Percentiles rank a stretch among this genome's conserved stretches.
These are phyloP conservation scores for Starmerella ratchasimensis DNA, from an alignment of 805 yeast species.

Conservation along the genomic window DNA sequence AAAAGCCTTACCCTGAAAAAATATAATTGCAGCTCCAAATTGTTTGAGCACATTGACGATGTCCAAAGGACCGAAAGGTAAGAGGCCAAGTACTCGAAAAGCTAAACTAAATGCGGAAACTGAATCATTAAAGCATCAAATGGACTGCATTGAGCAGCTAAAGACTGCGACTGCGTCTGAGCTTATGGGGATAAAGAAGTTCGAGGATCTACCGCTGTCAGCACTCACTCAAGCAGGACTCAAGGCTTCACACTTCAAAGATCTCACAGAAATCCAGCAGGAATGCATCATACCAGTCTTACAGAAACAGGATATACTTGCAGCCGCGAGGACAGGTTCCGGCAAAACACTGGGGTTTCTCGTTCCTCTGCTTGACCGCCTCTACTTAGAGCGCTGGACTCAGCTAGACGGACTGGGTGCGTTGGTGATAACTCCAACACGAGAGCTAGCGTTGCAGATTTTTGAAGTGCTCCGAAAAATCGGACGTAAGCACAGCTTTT, in stretches of 20 bases:
- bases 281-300: conserved; percentile 63
- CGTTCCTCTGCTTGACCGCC: conserved; percentile 52
- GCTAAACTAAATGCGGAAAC: conserved; percentile 6
- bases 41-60: background rate
- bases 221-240: conserved; percentile 54
- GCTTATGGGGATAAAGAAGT: conserved; percentile 33
- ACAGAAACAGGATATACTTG: conserved; percentile 66
- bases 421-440: conserved; percentile 75
- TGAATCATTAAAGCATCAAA: conserved; percentile 7
- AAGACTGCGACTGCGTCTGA: conserved; percentile 1
- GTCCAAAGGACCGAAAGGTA: conserved; percentile 7
- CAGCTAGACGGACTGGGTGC: conserved; percentile 84
- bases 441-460: conserved; percentile 82
- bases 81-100: conserved; percentile 7
- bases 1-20: background rate
- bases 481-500: conserved; percentile 59
- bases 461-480: conserved; percentile 76
- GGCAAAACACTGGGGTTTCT: conserved; percentile 84
- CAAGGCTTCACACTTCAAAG: conserved; percentile 60
- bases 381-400: conserved; percentile 59
- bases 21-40: too few species aligned
- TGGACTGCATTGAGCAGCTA: conserved; percentile 8
- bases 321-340: conserved; percentile 81
- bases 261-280: conserved; percentile 75
- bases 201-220: conserved; percentile 68